These are phyloP conservation scores for Aspergillus unguis DNA, from an alignment of 2,329 filamentous ascomycete species.

Conservation along the genomic window DNA sequence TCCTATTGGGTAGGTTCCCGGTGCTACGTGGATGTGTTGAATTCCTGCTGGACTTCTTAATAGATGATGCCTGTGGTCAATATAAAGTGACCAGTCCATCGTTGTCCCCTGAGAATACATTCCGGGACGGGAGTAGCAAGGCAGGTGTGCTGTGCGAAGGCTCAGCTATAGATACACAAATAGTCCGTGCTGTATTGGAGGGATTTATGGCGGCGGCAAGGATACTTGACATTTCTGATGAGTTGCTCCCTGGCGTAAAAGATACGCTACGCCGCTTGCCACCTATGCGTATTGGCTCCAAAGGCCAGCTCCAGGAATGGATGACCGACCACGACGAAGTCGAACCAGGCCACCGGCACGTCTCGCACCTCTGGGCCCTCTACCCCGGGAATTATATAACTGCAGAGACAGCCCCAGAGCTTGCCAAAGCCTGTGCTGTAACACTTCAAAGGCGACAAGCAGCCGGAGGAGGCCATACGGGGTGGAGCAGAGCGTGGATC, in stretches of 20 bases:
- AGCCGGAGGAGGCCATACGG: constrained; percentile 49
- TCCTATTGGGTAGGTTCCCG: constrained; percentile 23
- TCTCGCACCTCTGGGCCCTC: constrained; percentile 50
- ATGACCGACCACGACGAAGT: constrained; percentile 35
- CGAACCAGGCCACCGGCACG: constrained; percentile 51
- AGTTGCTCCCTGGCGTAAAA: constrained; percentile 17
- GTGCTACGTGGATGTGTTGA: constrained; percentile 28
- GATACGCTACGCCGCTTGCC: constrained; percentile 17
- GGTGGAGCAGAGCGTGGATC: constrained; percentile 53
- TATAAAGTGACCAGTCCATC: constrained; percentile 29
- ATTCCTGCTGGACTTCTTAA: constrained; percentile 30
- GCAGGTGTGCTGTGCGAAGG: constrained; percentile 35
- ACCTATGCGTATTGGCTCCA: constrained; percentile 23
- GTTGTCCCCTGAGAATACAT: constrained; percentile 31
- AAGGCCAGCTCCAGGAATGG: constrained; percentile 33
- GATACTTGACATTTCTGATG: constrained; percentile 11
- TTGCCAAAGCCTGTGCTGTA: constrained; percentile 30
- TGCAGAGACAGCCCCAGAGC: constrained; percentile 29
- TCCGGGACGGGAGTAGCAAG: constrained; percentile 21
- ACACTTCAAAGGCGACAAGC: constrained; percentile 27
- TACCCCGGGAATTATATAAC: constrained; percentile 44
- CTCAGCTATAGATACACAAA: constrained; percentile 48
- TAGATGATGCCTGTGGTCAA: constrained; percentile 20
- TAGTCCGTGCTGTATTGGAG: constrained; percentile 41
- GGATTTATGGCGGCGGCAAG: constrained; percentile 23